Conservation (phyloP, 2,329 filamentous ascomycete species). For the Cercospora zeae-maydis region DNA sequence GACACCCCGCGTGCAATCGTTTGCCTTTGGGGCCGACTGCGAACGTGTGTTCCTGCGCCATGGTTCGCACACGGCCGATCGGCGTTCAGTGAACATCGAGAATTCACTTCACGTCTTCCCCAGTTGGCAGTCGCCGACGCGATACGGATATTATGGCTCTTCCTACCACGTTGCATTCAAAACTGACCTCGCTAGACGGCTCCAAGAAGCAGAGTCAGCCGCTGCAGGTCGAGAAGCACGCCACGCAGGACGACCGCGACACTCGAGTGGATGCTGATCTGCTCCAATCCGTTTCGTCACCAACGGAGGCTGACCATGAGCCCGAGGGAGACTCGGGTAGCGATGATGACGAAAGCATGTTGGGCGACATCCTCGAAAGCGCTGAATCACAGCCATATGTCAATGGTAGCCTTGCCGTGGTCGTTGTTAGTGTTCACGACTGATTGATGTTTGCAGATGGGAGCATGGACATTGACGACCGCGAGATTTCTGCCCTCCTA, state of each 20-base stretch:
- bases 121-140: neutral
- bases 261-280: neutral
- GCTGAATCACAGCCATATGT: constrained; percentile 11
- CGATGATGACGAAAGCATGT: constrained; percentile 5
- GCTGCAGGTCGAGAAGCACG: neutral
- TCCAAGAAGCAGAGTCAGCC: constrained; percentile 9
- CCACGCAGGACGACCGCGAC: neutral
- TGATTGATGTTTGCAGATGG: constrained; percentile 17
- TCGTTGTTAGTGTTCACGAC: neutral
- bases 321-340: neutral
- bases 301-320: neutral
- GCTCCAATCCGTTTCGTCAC: neutral
- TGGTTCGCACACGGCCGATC: neutral
- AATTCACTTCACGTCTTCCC: neutral
- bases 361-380: constrained; percentile 16
- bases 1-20: neutral
- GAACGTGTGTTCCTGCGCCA: neutral
- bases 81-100: neutral
- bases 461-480: constrained; percentile 14
- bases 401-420: constrained; percentile 2
- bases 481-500: constrained; percentile 15
- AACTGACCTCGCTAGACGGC: constrained; percentile 19
- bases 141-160: constrained; percentile 17
- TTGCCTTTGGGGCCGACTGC: neutral
- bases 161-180: constrained; percentile 19